A percentile compares a stretch with the other conserved stretches of the same genome.
These are phyloP conservation scores for Cyclotella distinguenda DNA, from an alignment of 108 stramenopile genomes.

Conservation along the genomic window DNA sequence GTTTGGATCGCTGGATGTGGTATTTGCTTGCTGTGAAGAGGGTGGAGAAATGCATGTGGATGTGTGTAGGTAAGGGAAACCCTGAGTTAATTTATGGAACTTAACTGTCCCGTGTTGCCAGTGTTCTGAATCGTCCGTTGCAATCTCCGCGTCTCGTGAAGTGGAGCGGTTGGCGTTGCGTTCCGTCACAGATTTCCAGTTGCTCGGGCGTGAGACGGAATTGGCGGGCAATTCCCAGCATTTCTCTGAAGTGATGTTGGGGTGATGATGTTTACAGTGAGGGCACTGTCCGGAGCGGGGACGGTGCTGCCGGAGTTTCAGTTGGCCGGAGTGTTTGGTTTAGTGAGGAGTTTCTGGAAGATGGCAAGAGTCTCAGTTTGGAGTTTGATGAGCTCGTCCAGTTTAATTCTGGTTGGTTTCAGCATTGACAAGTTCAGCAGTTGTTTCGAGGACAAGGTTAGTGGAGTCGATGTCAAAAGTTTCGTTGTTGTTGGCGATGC, in stretches of 20 bases:
- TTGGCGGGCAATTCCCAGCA: slow-evolving; percentile 1
- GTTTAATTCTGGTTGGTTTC: background rate
- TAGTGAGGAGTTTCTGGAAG: background rate
- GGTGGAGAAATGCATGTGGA: background rate
- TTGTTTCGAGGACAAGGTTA: background rate
- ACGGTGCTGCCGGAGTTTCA: too few species aligned
- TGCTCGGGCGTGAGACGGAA: background rate
- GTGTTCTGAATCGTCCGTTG: background rate
- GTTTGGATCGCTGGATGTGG: background rate
- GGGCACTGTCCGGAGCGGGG: background rate
- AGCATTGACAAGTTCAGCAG: background rate
- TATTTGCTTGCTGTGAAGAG: background rate
- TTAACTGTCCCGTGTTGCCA: slow-evolving; percentile 6
- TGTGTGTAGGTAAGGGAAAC: slow-evolving; percentile 1
- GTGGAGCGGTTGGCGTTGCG: too few species aligned
- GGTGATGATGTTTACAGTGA: background rate
- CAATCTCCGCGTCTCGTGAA: background rate
- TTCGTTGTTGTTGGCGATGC: background rate
- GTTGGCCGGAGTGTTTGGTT: too few species aligned
- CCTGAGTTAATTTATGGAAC: background rate
- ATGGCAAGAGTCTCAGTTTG: background rate
- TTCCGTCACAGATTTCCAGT: background rate
- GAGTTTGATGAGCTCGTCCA: background rate
- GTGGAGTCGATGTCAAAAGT: background rate
- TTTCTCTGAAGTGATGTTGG: background rate